A percentile compares a stretch with the other conserved stretches of the same genome.
These are phyloP conservation scores for Rhypophila decipiens DNA, from an alignment of 495 filamentous ascomycete genomes.

Conservation along the genomic window DNA sequence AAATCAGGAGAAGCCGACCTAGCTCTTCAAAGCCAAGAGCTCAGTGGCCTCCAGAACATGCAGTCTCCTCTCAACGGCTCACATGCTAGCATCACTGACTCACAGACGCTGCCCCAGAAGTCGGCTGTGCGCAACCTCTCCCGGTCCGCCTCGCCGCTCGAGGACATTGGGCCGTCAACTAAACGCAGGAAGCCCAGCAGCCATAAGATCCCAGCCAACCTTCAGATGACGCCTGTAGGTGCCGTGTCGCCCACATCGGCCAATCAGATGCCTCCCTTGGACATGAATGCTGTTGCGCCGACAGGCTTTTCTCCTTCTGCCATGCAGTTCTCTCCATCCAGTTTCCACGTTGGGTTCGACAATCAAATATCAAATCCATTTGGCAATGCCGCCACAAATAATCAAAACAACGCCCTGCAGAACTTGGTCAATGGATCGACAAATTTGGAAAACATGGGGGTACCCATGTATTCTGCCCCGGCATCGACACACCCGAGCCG, in stretches of 20 bases:
- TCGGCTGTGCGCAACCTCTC: conserved; percentile 61
- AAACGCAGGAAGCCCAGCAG: conserved; percentile 13
- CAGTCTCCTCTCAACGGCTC: background rate
- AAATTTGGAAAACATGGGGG: background rate
- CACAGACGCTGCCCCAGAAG: conserved; percentile 1
- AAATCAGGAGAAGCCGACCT: background rate
- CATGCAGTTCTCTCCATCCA: too few relatives aligned
- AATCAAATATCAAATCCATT: too few relatives aligned
- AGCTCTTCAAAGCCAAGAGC: background rate
- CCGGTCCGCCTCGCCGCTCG: conserved; percentile 61
- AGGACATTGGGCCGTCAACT: conserved; percentile 10
- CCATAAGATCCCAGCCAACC: conserved; percentile 5
- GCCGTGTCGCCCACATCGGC: background rate
- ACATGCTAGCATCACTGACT: background rate
- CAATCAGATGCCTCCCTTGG: background rate
- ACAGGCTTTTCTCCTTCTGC: conserved; percentile 2
- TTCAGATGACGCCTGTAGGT: conserved; percentile 12
- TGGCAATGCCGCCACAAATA: too few relatives aligned
- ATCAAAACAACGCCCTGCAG: too few relatives aligned
- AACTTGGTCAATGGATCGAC: background rate
- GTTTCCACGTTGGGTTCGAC: too few relatives aligned
- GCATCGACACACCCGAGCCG: conserved; percentile 9
- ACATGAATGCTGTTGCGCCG: background rate
- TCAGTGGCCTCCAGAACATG: too few relatives aligned
- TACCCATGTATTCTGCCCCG: conserved; percentile 6